Conservation (phyloP, 2,329 filamentous ascomycete species). For the Scleromitrula shiraiana region DNA sequence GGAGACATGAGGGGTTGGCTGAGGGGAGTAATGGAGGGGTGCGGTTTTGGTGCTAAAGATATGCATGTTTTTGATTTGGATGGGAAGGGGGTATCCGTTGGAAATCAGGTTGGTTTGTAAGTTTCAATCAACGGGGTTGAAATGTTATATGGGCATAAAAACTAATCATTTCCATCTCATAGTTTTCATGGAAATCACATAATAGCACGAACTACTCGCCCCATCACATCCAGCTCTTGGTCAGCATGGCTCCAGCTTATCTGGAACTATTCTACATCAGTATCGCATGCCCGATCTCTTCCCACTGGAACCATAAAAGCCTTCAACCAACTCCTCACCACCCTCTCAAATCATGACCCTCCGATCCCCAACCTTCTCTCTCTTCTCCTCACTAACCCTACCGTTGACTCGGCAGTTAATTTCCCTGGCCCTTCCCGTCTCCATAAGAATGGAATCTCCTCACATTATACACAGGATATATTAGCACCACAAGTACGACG, state of each 20-base stretch:
- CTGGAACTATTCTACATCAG: neutral
- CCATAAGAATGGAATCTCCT: neutral
- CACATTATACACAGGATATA: neutral
- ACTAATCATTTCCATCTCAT: neutral
- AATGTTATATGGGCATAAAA: neutral
- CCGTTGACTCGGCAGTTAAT: too few species aligned
- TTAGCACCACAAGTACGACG: slow-evolving; percentile 3
- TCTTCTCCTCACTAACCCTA: too few species aligned
- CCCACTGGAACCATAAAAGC: neutral
- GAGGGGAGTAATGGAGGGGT: neutral
- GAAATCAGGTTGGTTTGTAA: neutral
- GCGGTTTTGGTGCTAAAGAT: too few species aligned
- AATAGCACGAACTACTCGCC: neutral
- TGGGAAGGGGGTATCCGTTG: too few species aligned
- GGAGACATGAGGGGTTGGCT: neutral
- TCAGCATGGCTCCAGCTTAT: neutral
- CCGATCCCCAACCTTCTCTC: neutral
- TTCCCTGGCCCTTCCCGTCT: neutral
- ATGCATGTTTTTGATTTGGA: too few species aligned
- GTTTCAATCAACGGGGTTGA: neutral
- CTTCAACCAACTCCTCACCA: neutral
- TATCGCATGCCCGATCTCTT: neutral
- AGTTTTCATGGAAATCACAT: neutral
- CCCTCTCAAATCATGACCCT: neutral
- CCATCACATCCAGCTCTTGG: neutral